These are phyloP conservation scores for Prasinococcaceae sp. DNA, from an alignment of 139 green algal species.

Conservation along the genomic window DNA sequence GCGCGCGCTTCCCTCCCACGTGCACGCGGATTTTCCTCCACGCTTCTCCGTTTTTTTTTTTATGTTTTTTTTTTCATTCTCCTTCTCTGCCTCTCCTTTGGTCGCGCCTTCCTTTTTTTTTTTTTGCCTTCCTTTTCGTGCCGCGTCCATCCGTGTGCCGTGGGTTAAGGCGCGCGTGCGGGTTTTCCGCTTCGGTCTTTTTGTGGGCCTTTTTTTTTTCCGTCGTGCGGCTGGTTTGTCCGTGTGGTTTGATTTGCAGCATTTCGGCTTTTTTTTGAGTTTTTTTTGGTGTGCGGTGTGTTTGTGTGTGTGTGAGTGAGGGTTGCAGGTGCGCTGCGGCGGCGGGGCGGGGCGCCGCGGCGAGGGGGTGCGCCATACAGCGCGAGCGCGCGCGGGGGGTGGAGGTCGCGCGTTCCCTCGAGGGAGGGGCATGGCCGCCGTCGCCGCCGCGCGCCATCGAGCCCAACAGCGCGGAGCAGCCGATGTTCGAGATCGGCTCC, in stretches of 20 bases:
- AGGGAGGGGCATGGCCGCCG: no score
- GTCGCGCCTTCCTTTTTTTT: not conserved
- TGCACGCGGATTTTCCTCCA: no score
- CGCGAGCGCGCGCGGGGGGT: not conserved
- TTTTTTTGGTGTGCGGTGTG: not conserved
- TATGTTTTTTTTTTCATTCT: not conserved
- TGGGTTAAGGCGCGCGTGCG: not conserved
- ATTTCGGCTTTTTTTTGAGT: no score
- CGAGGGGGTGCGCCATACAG: not conserved
- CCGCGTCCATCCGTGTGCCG: not conserved
- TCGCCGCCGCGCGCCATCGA: no score
- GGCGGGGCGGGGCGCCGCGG: not conserved
- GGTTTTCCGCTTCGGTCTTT: not conserved
- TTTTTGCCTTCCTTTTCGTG: not conserved
- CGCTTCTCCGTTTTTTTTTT: not conserved
- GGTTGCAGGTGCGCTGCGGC: not conserved
- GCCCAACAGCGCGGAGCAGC: no score
- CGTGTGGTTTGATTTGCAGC: no score
- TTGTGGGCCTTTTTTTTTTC: not conserved
- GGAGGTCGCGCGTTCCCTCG: not conserved
- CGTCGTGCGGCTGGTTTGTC: not conserved
- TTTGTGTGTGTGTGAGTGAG: not conserved
- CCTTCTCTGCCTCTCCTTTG: not conserved
- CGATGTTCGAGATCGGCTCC: no score
- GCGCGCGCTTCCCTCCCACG: no score